Base-by-base conservation (phyloP, 2,329 filamentous ascomycete genomes). In the Penicillium capsulatum region DNA sequence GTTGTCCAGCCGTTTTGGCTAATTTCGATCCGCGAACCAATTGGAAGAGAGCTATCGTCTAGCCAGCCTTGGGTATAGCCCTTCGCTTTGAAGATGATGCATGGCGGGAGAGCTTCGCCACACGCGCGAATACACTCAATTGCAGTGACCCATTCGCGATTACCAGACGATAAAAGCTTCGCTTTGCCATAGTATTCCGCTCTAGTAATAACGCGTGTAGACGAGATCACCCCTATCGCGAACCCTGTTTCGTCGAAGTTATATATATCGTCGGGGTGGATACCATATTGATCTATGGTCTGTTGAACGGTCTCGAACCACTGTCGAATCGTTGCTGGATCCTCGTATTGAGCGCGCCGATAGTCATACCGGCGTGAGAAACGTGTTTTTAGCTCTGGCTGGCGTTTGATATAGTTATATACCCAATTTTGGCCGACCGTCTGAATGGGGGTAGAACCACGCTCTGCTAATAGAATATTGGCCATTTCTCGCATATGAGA, bases 391-490 rank as follows among this genome's bases (percentile, higher is more conserved):
- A n/a, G n/a, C n/a, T n/a, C n/a, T n/a, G n/a, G n/a, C n/a, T n/a
- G n/a, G n/a, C n/a, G n/a, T n/a, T n/a, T n/a, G n/a, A n/a, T n/a
- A n/a, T n/a, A n/a, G n/a, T n/a, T n/a, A n/a, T n/a, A n/a, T n/a
- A n/a, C n/a, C n/a, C n/a, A n/a, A n/a, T n/a, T n/a, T n/a, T n/a
- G n/a, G n/a, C n/a, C n/a, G n/a, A n/a, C n/a, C n/a, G n/a, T n/a
- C n/a, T n/a, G n/a, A n/a, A n/a, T n/a, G n/a, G n/a, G n/a, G 19
- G 28, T 24, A 24, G 22, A 24, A 24, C n/a, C n/a, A n/a, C 34
- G 34, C 15, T n/a, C n/a, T 17, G 22, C 34, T 9, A 36, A 26
- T 16, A 36, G 15, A 36, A 29, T n/a, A 36, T 36, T 36, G 1
- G 34, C 34, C 20, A 29, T 29, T 28, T 36, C 34, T 28, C 16